Evolutionary conservation across 108 stramenopile species (phyloP).

Genomic region (Nitzschia sp.): DNA sequence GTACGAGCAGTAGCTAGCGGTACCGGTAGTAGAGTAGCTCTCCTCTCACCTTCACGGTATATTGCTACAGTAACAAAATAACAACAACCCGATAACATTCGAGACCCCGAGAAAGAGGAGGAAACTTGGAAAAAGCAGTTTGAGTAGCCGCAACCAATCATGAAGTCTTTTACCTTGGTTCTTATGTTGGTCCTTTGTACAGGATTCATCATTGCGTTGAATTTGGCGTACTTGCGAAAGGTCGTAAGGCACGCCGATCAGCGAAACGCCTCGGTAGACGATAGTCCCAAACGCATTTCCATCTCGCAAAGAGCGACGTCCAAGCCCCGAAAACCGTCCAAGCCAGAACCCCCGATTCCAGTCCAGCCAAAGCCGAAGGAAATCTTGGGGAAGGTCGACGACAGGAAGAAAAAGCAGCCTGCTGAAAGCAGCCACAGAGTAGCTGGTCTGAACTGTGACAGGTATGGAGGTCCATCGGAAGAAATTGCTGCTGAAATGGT

Average conservation of each 20-base stretch:
- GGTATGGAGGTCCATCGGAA: constrained; percentile 50
- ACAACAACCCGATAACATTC: too few relatives aligned
- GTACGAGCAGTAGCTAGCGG: neutral
- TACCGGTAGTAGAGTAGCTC: neutral
- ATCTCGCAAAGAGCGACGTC: neutral
- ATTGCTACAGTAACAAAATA: neutral
- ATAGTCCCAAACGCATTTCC: neutral
- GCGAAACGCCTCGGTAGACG: neutral
- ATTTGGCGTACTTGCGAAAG: constrained; percentile 3
- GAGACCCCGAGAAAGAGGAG: neutral
- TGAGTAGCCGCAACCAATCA: too few relatives aligned
- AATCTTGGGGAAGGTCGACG: neutral
- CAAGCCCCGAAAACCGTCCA: neutral
- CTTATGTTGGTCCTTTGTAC: neutral
- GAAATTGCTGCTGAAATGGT: constrained; percentile 70
- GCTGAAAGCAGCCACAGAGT: constrained; percentile 17
- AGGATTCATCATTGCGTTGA: neutral
- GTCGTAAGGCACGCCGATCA: neutral
- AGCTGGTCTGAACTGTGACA: constrained; percentile 43
- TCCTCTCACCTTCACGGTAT: neutral
- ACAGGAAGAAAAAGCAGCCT: neutral
- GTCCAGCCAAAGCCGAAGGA: neutral
- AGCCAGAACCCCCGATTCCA: neutral
- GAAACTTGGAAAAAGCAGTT: too few relatives aligned
- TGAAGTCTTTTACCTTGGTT: neutral